Evolutionary conservation across 805 yeast species (phyloP).

Genomic region (Saccharomycopsis selenospora): DNA sequence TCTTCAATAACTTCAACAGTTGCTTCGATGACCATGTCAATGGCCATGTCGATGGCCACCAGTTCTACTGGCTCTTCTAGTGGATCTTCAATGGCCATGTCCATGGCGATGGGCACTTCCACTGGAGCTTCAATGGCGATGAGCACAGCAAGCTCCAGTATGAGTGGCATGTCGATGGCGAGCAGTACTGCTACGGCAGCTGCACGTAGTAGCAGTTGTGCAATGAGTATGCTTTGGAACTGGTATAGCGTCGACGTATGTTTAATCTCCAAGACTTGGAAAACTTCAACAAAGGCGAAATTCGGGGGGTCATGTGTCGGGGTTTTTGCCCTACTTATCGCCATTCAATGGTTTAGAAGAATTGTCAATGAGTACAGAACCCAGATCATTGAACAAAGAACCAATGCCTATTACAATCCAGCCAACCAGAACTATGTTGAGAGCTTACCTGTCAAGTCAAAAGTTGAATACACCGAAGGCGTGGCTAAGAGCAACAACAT

Average conservation of each 20-base stretch:
- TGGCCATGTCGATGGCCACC: not conserved
- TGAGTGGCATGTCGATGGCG: not conserved
- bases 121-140: not conserved
- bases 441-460: not conserved
- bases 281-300: slow-evolving; percentile 45
- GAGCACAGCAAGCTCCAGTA: not conserved
- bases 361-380: slow-evolving; percentile 44
- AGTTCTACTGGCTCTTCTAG: not conserved
- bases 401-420: slow-evolving; percentile 11
- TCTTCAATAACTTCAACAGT: not conserved
- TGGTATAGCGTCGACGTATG: slow-evolving; percentile 65
- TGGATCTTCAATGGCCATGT: not conserved
- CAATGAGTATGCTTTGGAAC: slow-evolving; percentile 55
- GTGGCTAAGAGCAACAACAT: slow-evolving; percentile 17
- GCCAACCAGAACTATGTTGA: slow-evolving; percentile 1
- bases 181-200: not conserved
- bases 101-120: not conserved
- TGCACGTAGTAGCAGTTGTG: slow-evolving; percentile 8
- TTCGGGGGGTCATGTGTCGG: slow-evolving; percentile 72
- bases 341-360: slow-evolving; percentile 51
- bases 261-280: slow-evolving; percentile 59
- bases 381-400: slow-evolving; percentile 29
- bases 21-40: not conserved
- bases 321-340: slow-evolving; percentile 48
- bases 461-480: slow-evolving; percentile 3